Conservation (phyloP, 352 stramenopile genomes). For the Blastocystis hominis region DNA sequence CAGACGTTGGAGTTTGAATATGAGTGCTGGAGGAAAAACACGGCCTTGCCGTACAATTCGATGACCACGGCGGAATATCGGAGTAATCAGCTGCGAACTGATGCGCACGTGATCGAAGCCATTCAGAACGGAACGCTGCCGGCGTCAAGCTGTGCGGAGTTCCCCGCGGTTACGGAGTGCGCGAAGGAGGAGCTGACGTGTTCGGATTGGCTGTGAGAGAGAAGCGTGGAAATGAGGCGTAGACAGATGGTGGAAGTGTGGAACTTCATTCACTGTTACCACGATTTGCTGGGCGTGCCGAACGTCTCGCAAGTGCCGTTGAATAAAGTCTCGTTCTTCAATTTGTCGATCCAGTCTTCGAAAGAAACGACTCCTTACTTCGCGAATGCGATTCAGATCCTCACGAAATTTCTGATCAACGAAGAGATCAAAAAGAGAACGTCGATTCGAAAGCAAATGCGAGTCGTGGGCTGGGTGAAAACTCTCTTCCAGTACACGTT, state of each 20-base stretch:
- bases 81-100: not conserved
- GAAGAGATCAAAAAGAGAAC: not conserved
- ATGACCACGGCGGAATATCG: slow-evolving; percentile 6
- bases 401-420: not conserved
- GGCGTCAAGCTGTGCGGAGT: not conserved
- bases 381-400: not conserved
- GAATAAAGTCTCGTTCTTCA: not conserved
- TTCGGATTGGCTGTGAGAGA: not conserved
- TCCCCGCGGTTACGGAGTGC: not conserved
- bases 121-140: not conserved
- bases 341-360: not conserved
- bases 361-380: not conserved
- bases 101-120: not conserved
- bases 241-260: slow-evolving; percentile 40
- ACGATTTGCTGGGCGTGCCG: not conserved
- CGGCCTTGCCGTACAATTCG: not conserved
- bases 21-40: not conserved
- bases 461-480: not conserved
- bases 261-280: slow-evolving; percentile 1
- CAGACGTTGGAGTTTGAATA: not conserved
- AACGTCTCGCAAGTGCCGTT: not conserved
- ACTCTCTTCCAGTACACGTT: not conserved
- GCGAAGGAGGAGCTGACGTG: not conserved
- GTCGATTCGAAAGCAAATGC: not conserved
- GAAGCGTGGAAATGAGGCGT: not conserved